Conservation (phyloP, 345 rosid genomes). For the Brassica cretica region DNA sequence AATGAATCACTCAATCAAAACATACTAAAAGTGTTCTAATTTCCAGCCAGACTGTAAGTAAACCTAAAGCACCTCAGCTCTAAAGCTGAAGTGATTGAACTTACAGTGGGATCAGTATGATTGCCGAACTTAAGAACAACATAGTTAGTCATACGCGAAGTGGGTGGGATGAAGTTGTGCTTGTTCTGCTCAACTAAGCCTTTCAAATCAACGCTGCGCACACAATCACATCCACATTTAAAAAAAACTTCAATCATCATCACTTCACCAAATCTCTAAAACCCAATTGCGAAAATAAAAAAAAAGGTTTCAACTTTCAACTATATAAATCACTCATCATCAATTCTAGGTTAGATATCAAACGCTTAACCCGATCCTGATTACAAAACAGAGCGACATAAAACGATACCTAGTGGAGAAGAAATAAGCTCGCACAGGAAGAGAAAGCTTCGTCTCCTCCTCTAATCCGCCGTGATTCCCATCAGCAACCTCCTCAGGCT, state of each 20-base stretch:
- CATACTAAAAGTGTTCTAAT: neutral
- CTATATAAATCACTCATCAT: no score
- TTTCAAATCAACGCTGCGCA: slow-evolving; percentile 84
- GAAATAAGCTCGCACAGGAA: slow-evolving; percentile 87
- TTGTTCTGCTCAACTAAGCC: slow-evolving; percentile 80
- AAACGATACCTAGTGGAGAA: slow-evolving; percentile 76
- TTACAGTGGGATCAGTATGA: slow-evolving; percentile 53
- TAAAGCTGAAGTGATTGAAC: slow-evolving; percentile 27
- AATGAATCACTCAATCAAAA: neutral
- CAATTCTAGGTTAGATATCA: neutral
- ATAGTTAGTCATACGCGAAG: slow-evolving; percentile 91
- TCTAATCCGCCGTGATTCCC: slow-evolving; percentile 36
- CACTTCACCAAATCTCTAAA: neutral
- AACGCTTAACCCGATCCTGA: slow-evolving; percentile 1
- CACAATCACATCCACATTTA: slow-evolving; percentile 11
- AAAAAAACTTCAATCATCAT: neutral
- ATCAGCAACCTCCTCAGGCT: slow-evolving; percentile 34
- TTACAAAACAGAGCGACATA: neutral
- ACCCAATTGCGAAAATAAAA: neutral
- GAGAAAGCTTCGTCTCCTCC: slow-evolving; percentile 54
- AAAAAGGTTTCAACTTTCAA: neutral
- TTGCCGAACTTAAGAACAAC: slow-evolving; percentile 79
- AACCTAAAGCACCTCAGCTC: neutral
- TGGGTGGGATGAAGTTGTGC: slow-evolving; percentile 75
- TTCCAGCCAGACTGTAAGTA: neutral